Base-by-base conservation (phyloP, 495 filamentous ascomycete species). In the Aspergillus olivimuriae region DNA sequence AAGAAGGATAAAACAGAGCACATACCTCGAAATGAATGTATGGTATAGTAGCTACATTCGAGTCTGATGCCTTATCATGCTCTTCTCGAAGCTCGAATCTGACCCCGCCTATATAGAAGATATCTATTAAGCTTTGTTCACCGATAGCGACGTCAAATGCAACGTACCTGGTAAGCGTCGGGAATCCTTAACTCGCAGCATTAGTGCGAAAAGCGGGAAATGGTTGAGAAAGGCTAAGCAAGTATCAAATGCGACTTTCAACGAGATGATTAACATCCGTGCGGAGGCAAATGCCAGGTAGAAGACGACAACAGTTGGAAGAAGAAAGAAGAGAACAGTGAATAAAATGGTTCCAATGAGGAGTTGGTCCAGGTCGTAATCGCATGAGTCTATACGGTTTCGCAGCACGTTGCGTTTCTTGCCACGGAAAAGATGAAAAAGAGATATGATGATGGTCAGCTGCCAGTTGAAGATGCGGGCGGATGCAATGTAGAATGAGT, bases 401-500 rank as follows among this genome's bases (percentile, higher is more conserved):
- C 92, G 82, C 10, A 99, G 78, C 6, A 99, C 88, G 47, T 99
- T 99, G 46, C 92, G 82, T 58, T 99, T 99, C 60, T 97, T 97
- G 36, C 92, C 92, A 17, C 89, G 86, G 56, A 99, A 99, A 2
- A 99, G 78, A 66, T 99, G 92, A 66, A 99, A 99, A 21, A 97
- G 82, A 16, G 91, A 96, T 36, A 91, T 83, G 38, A 99, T 84
- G 43, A 97, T 96, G 19, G 82, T 94, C 24, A 97, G 80, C 57
- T 99, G 94, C 91, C 92, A 97, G 65, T 95, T 87, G 65, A 90
- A 99, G 43, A 99, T 97, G 7, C 91, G 82, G 4, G 92, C 92
- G 4, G 87, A 94, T 31, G 92, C 91, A 31, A 95, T 85, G 63
- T 99, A 99, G 65, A 97, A 99, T 30, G 83, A 91, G 70, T 95